Conservation (phyloP, 169 alveolate species). For the Theileria annulata region DNA sequence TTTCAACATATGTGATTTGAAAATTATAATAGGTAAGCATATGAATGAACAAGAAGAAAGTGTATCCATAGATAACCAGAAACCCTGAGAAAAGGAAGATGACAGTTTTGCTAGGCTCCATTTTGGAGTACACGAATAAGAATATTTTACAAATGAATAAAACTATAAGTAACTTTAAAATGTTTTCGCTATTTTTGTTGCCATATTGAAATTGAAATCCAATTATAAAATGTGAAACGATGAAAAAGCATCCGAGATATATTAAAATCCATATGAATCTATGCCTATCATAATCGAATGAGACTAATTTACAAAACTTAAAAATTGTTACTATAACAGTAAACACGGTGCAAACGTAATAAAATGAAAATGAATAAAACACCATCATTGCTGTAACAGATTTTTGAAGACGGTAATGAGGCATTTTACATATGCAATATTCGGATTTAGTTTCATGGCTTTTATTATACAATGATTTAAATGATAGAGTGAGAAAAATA, state of each 20-base stretch:
- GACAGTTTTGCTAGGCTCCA: not conserved
- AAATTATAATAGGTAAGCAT: not conserved
- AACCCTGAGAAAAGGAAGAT: not conserved
- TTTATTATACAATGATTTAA: no score
- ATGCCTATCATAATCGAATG: not conserved
- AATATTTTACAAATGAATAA: not conserved
- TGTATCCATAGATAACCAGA: not conserved
- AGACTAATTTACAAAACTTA: not conserved
- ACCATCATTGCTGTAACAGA: not conserved
- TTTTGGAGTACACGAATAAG: not conserved
- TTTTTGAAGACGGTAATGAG: not conserved
- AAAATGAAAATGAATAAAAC: not conserved
- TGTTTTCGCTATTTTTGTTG: not conserved
- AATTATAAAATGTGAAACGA: not conserved
- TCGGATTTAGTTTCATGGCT: not conserved
- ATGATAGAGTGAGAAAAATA: not conserved
- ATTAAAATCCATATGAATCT: not conserved
- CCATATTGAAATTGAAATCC: not conserved
- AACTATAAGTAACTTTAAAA: not conserved
- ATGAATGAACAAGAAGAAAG: not conserved
- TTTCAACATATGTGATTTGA: not conserved
- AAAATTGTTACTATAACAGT: not conserved
- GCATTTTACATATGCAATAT: not conserved
- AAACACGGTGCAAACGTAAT: not conserved
- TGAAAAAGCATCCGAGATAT: not conserved